Evolutionary conservation across 108 stramenopile genomes (phyloP), one percentile per base, ranked within the genome.

Genomic region (Skeletonema tropicum): DNA sequence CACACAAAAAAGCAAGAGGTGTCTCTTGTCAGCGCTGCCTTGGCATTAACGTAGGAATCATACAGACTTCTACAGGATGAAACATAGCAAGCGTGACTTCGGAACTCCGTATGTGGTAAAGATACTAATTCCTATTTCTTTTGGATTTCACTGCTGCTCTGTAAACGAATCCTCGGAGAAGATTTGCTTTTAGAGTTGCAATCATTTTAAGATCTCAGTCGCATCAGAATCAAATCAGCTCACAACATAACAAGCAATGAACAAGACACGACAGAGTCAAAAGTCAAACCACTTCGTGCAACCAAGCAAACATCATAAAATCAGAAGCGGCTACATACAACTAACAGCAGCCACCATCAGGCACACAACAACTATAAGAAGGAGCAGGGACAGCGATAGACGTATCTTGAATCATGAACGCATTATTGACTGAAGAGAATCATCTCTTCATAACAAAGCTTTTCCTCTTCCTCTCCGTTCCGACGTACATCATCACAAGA

Each of bases 401-500:
- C 10, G 10, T 3, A 39, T 39, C 38, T 39, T 39, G 38, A 39
- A 45, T 12, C 0, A 41, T 45, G 42, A 45, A 45, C 3, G 2
- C 42, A 3, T 45, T 45, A 45, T n/a, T 45, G 2, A 45, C 15
- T n/a, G 42, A 45, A n/a, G 15, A 45, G 42, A 45, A 15, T 45
- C 42, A 45, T 45, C 3, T 15, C 42, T 35, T 70, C 49, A 21
- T 46, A 11, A 74, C 77, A 10, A 15, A 64, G 23, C 64, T 78
- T 0, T 69, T 83, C n/a, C 82, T 83, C 5, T 31, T 79, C 1
- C 59, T 68, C 21, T 82, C 80, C 33, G 3, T 82, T 25, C 80
- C 84, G 15, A 80, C 80, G 1, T 85, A 61, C 57, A 13, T 85
- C 13, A 25, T 82, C 3, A 77, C 75, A 31, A 39, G 71, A 57